Evolutionary conservation across 1,139 yeast species (phyloP), one percentile per base, ranked within the genome.

Genomic region (Suhomyces panamericanus): DNA sequence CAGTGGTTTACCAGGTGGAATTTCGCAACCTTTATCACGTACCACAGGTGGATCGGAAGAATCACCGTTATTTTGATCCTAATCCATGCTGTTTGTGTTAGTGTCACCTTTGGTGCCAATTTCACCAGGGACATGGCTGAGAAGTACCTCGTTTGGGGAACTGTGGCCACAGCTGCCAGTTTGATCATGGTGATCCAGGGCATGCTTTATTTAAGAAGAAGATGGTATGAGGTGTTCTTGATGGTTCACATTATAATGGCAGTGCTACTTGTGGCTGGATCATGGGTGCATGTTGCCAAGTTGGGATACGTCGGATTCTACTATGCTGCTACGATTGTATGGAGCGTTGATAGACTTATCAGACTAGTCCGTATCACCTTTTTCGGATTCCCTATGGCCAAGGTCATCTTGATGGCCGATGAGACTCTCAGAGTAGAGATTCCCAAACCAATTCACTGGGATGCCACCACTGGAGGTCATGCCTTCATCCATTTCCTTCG

Each of bases 391-490:
- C 77, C 75, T 1, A 50, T 52, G 15, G 70, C 79, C 1, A 53
- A 57, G 11, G 63, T 75, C 11, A 50, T 57, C 22, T 56, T 76
- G 33, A 50, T 68, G 33, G 60, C 68, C 1, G 68, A 64, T 36
- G 78, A 73, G 48, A 69, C 77, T 2, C 61, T 76, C 20, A 68
- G 68, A 50, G 65, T 76, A 3, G 55, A 59, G 5, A 63, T 75
- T 3, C 75, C 77, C 2, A 71, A 63, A 38, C 77, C 78, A 12
- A 54, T 50, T 1, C 58, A 63, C 46, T 77, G 79, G 79, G 57
- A 61, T n/a, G 55, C 74, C 1, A 55, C 62, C 36, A 77, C 80
- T 9, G 83, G 82, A 34, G 77, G 80, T 1, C 80, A 77, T 55
- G 81, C 78, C 0, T 79, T 73, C 46, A 62, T 79, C 35, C 70